Evolutionary conservation across 345 rosid genomes (phyloP).

Genomic region (Bruguiera sexangula): DNA sequence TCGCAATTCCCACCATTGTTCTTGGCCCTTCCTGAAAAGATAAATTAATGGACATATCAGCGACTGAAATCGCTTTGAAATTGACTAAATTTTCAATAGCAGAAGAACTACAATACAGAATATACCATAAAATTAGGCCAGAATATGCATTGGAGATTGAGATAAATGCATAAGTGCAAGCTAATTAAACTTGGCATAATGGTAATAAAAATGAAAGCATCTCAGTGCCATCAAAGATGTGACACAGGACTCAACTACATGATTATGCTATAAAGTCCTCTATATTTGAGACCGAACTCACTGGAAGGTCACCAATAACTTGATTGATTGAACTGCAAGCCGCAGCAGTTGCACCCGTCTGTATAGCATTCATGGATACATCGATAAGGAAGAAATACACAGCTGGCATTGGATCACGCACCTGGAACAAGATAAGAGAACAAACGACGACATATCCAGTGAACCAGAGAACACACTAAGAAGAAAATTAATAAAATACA

Average conservation of each 20-base stretch:
- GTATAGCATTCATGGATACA: conserved; percentile 86
- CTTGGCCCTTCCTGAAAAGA: conserved; percentile 79
- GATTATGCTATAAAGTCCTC: background rate
- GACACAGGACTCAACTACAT: background rate
- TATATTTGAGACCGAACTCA: conserved; percentile 31
- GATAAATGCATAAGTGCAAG: background rate
- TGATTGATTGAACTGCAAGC: conserved; percentile 85
- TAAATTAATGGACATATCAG: background rate
- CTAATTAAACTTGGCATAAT: background rate
- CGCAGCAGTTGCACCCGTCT: conserved; percentile 92
- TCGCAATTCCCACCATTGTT: conserved; percentile 91
- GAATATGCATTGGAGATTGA: background rate
- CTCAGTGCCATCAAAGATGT: background rate
- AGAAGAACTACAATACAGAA: background rate
- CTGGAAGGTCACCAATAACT: conserved; percentile 86
- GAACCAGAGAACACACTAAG: background rate
- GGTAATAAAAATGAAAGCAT: background rate
- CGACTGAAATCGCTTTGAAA: background rate
- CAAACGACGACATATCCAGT: background rate
- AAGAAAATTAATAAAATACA: background rate
- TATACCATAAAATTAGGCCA: background rate
- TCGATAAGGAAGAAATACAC: conserved; percentile 85
- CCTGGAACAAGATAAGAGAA: conserved; percentile 36
- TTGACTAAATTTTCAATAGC: background rate
- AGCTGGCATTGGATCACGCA: conserved; percentile 94